Conservation (phyloP, 192 early-diverging fungal species). For the Coemansia sp. region DNA sequence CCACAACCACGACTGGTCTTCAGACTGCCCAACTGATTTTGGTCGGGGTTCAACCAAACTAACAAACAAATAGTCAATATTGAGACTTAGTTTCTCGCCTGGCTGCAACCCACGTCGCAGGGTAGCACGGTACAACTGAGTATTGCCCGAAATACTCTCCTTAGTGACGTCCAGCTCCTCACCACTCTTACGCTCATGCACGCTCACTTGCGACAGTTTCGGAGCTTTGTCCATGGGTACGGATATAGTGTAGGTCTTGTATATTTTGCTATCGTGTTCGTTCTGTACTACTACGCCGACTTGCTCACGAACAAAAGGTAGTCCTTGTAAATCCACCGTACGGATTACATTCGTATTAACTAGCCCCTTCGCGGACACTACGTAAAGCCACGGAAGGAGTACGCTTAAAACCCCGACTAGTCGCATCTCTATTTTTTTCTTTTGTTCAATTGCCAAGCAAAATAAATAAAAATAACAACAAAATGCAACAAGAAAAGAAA, state of each 20-base stretch:
- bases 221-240: constrained; percentile 18
- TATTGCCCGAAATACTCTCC: not conserved
- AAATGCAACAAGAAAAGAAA: no score
- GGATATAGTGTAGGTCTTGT: constrained; percentile 32
- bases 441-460: not conserved
- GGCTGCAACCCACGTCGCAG: constrained; percentile 51
- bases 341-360: constrained; percentile 56
- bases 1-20: constrained; percentile 70
- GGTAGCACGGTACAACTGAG: constrained; percentile 19
- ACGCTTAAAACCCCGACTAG: not conserved
- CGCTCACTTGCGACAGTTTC: constrained; percentile 32
- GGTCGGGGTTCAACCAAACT: constrained; percentile 60
- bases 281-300: constrained; percentile 58
- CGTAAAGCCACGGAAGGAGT: not conserved
- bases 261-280: constrained; percentile 24
- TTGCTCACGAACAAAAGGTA: constrained; percentile 54
- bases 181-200: constrained; percentile 55
- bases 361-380: constrained; percentile 12
- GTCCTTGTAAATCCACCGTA: constrained; percentile 27
- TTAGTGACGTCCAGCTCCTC: constrained; percentile 14
- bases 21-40: constrained; percentile 61
- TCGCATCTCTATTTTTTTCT: not conserved
- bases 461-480: no score
- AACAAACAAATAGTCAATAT: constrained; percentile 58
- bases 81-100: constrained; percentile 64